These are phyloP conservation scores for Phytophthora colocasiae DNA, from an alignment of 352 stramenopile species.

Conservation along the genomic window DNA sequence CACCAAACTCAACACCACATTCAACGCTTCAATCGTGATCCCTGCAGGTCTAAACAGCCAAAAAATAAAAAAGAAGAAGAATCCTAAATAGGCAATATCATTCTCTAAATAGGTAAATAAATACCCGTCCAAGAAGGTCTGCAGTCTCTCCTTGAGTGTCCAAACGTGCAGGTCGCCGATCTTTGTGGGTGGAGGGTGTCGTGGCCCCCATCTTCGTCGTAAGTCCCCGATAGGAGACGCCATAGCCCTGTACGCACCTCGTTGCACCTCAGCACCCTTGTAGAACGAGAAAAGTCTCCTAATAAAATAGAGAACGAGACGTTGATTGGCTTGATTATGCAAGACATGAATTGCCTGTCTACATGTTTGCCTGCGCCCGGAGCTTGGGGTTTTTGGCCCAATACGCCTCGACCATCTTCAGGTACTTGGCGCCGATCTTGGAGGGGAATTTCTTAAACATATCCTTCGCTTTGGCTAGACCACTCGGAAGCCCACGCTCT, in stretches of 20 bases:
- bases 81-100: neutral
- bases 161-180: neutral
- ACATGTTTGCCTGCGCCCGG: neutral
- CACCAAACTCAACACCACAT: neutral
- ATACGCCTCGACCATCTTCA: neutral
- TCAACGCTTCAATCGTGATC: neutral
- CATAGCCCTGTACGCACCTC: neutral
- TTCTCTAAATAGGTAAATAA: neutral
- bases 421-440: neutral
- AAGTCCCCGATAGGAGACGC: neutral
- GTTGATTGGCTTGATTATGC: neutral
- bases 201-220: neutral
- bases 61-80: neutral
- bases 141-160: neutral
- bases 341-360: neutral
- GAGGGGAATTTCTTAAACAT: neutral
- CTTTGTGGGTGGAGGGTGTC: neutral
- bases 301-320: neutral
- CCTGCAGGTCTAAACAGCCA: neutral
- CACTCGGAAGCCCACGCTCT: neutral
- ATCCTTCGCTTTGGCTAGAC: neutral
- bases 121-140: neutral
- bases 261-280: neutral
- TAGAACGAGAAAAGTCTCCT: too few species aligned
- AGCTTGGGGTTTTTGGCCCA: neutral